Conservation (phyloP, 352 stramenopile genomes). For the Pythium utonaiense region DNA sequence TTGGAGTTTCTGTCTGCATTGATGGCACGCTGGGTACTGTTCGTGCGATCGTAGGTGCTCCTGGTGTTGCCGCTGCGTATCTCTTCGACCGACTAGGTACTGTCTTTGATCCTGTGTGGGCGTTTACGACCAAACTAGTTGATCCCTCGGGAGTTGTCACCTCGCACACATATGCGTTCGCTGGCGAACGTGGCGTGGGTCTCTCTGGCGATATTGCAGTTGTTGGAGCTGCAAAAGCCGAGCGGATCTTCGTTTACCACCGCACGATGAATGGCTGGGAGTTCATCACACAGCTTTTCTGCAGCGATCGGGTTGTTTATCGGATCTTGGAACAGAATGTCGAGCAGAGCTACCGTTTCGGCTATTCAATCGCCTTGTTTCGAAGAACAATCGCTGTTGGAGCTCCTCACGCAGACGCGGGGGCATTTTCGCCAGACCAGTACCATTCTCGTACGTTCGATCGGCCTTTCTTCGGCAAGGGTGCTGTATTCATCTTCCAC, state of each 20-base stretch:
- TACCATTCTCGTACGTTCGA: slow-evolving; percentile 65
- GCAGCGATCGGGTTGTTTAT: slow-evolving; percentile 82
- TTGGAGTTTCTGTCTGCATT: slow-evolving; percentile 65
- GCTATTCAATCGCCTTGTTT: slow-evolving; percentile 76
- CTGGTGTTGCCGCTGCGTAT: slow-evolving; percentile 50
- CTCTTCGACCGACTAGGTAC: slow-evolving; percentile 34
- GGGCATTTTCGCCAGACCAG: slow-evolving; percentile 43
- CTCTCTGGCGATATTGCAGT: slow-evolving; percentile 87
- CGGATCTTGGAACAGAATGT: slow-evolving; percentile 73
- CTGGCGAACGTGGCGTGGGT: slow-evolving; percentile 57
- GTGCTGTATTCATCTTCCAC: slow-evolving; percentile 73
- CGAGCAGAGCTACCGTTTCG: slow-evolving; percentile 88
- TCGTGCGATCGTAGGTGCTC: slow-evolving; percentile 65
- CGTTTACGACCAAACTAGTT: slow-evolving; percentile 37
- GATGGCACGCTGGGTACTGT: slow-evolving; percentile 59
- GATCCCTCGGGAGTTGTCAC: slow-evolving; percentile 30
- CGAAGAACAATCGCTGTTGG: slow-evolving; percentile 87
- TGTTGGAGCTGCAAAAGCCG: slow-evolving; percentile 78
- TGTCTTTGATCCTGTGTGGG: slow-evolving; percentile 32
- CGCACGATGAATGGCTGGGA: slow-evolving; percentile 44
- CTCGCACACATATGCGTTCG: slow-evolving; percentile 62
- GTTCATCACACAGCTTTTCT: slow-evolving; percentile 50
- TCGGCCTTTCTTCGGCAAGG: slow-evolving; percentile 57
- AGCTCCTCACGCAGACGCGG: slow-evolving; percentile 82
- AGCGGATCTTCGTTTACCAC: slow-evolving; percentile 75